A percentile compares a stretch with the other conserved stretches of the same genome.
These are phyloP conservation scores for Quercus cerris DNA, from an alignment of 306 rosid genomes.

Conservation along the genomic window DNA sequence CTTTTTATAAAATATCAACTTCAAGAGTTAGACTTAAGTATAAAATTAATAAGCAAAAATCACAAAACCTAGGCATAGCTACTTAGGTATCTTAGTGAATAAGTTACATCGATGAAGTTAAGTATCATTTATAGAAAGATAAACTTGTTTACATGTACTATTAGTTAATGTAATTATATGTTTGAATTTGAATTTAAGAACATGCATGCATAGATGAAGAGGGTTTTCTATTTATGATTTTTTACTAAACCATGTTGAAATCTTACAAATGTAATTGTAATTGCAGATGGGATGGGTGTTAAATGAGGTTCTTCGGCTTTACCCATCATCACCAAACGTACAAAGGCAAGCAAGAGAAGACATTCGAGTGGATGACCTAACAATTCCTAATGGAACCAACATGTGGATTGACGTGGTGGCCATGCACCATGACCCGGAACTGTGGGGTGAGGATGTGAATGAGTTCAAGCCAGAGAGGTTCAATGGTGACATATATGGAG, in stretches of 20 bases:
- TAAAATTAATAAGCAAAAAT: too few relatives aligned
- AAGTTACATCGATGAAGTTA: too few relatives aligned
- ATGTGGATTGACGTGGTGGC: constrained; percentile 83
- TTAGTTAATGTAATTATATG: too few relatives aligned
- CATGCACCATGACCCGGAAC: constrained; percentile 63
- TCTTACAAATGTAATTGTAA: neutral
- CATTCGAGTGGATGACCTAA: constrained; percentile 48
- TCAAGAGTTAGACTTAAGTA: too few relatives aligned
- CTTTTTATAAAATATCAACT: too few relatives aligned
- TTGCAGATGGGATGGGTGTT: constrained; percentile 92
- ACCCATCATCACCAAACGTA: constrained; percentile 84
- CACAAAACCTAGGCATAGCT: too few relatives aligned
- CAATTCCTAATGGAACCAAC: constrained; percentile 74
- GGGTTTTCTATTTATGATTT: neutral
- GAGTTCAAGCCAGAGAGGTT: constrained; percentile 80
- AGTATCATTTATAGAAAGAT: too few relatives aligned
- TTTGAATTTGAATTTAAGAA: too few relatives aligned
- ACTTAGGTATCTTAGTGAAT: too few relatives aligned
- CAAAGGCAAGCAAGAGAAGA: constrained; percentile 78
- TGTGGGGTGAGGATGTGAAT: constrained; percentile 76
- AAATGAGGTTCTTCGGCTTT: constrained; percentile 76
- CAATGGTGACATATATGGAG: constrained; percentile 50
- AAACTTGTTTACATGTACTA: too few relatives aligned
- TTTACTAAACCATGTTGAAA: neutral
- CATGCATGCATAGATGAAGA: neutral